phyloP scores from a whole-genome alignment of 2,329 filamentous ascomycete genomes.

The Ceratocystis diversiconidia region DNA sequence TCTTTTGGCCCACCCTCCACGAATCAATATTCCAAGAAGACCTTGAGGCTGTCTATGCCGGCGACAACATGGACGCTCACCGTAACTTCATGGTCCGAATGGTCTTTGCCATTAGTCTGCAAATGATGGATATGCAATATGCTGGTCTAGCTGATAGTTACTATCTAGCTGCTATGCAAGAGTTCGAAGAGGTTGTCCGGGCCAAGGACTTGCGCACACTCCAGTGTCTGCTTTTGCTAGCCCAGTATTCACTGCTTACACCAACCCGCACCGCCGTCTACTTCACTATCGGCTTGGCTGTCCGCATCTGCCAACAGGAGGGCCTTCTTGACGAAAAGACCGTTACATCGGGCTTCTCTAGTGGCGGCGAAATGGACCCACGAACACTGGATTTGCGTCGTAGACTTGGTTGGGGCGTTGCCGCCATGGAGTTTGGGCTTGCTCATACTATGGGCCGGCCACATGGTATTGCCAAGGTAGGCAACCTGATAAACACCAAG shows the following conservation, averaged over 20 bases:
- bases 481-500: slow-evolving; percentile 70
- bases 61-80: slow-evolving; percentile 55
- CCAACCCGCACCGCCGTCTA: slow-evolving; percentile 87
- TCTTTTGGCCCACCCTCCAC: slow-evolving; percentile 76
- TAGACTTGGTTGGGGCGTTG: slow-evolving; percentile 74
- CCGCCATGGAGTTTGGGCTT: slow-evolving; percentile 77
- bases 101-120: slow-evolving; percentile 87
- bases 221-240: slow-evolving; percentile 77
- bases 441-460: slow-evolving; percentile 80
- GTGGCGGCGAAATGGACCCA: slow-evolving; percentile 45
- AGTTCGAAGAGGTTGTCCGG: slow-evolving; percentile 67
- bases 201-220: slow-evolving; percentile 83
- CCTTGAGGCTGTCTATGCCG: slow-evolving; percentile 66
- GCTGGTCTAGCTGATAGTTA: slow-evolving; percentile 92
- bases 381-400: slow-evolving; percentile 80
- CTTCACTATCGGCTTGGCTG: slow-evolving; percentile 79
- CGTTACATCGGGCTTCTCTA: slow-evolving; percentile 48
- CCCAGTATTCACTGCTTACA: slow-evolving; percentile 81
- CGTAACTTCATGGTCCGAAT: slow-evolving; percentile 81
- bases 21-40: slow-evolving; percentile 65
- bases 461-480: slow-evolving; percentile 65
- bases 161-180: slow-evolving; percentile 76
- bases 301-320: slow-evolving; percentile 76
- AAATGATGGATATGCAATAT: slow-evolving; percentile 78
- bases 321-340: slow-evolving; percentile 82